Evolutionary conservation across 345 rosid species (phyloP).

Genomic region (Durio zibethinus): DNA sequence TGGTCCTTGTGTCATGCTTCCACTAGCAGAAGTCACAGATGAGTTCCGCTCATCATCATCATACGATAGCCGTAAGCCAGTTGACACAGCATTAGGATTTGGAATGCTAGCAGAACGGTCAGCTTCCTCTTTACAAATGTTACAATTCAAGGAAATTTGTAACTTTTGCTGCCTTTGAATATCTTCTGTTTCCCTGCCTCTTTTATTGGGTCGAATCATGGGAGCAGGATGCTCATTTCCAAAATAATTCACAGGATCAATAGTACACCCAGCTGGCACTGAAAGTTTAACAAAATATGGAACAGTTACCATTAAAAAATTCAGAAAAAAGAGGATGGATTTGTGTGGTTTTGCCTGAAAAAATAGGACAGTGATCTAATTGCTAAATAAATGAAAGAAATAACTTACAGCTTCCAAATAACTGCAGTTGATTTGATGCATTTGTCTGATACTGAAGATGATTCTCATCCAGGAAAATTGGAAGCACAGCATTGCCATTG

Average conservation of each 20-base stretch:
- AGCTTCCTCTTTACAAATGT: constrained; percentile 50
- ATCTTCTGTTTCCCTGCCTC: constrained; percentile 53
- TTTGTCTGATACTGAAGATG: constrained; percentile 58
- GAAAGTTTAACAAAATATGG: constrained; percentile 17
- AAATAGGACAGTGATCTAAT: background rate
- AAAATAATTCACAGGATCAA: constrained; percentile 66
- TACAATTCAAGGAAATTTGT: constrained; percentile 61
- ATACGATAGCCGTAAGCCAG: constrained; percentile 76
- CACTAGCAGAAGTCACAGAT: constrained; percentile 67
- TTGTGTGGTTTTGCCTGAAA: background rate
- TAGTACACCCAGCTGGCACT: constrained; percentile 56
- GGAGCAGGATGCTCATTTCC: constrained; percentile 54
- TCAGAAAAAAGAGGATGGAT: background rate
- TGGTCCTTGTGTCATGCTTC: constrained; percentile 55
- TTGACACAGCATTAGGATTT: constrained; percentile 62
- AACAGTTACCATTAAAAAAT: constrained; percentile 4
- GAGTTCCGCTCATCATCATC: constrained; percentile 83
- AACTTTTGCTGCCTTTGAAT: constrained; percentile 59
- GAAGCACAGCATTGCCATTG: constrained; percentile 50
- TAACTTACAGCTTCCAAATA: constrained; percentile 62
- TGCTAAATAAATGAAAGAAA: background rate
- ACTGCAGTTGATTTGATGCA: constrained; percentile 63
- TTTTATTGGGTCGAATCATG: constrained; percentile 48
- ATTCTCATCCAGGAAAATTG: constrained; percentile 48
- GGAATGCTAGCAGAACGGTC: constrained; percentile 47